Evolutionary conservation across 257 asterid genomes (phyloP), one percentile per base, ranked within the genome.

Genomic region (Solanum okadae): DNA sequence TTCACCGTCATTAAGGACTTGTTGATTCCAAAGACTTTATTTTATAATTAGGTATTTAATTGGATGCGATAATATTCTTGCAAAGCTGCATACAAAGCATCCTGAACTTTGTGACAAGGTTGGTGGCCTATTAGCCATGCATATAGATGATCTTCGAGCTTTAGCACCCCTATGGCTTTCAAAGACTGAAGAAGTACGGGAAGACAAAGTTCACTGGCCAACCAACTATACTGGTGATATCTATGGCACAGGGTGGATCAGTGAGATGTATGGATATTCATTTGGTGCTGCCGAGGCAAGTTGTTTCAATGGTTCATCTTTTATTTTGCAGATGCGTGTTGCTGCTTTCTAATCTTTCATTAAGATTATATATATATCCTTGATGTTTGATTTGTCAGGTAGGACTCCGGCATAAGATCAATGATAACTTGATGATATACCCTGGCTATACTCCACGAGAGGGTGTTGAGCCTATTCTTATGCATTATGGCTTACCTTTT

Each of bases 251-350:
- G 99, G 99, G 70, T 97, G 99, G 99, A 97, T 97, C 88, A 97
- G 99, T 91, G 99, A 97, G 92, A 97, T 97, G 99, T 96, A 95
- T 89, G 99, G 99, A 38, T 97, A 97, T 93, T 97, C 99, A 49
- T 97, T 95, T 92, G 99, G 99, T 9, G 99, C 98, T 73, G 98
- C 98, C 3, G 98, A 97, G 98, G 99, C 92, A 91, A 35, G 89
- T 33, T 12, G 20, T 42, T 73, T 84, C 6, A 63, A 13, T 86
- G 68, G 56, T 79, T 71, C 37, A 44, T 81, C 37, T 78, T 70
- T 23, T 86, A n/a, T 81, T 73, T 46, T 42, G 33, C 49, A 71
- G 63, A n/a, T 29, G 16, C 5, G 22, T 42, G 34, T 13, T 65
- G 56, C 37, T 71, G 27, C 31, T 63, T 84, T 63, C 3, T 85